Evolutionary conservation across 768 basidiomycete species (phyloP).

Genomic region (Hebeloma cylindrosporum): DNA sequence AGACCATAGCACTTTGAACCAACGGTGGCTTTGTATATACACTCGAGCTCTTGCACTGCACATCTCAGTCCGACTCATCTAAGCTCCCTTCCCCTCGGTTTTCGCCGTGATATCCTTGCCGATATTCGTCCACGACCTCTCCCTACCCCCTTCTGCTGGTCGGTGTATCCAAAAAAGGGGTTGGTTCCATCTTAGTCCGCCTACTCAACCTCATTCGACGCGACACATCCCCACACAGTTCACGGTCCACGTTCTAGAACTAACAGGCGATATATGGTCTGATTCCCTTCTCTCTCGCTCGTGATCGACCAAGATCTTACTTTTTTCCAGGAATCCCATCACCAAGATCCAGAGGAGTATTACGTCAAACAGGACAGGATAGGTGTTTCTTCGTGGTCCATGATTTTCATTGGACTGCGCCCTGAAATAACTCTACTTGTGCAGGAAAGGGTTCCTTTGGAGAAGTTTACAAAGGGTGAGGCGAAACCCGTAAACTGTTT

Average conservation of each 20-base stretch:
- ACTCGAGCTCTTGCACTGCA: constrained; percentile 19
- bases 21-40: constrained; percentile 18
- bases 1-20: constrained; percentile 18
- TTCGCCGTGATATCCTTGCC: constrained; percentile 4
- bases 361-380: constrained; percentile 98
- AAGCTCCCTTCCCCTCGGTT: constrained; percentile 7
- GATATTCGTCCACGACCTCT: constrained; percentile 3
- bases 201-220: constrained; percentile 19
- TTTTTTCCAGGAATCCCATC: constrained; percentile 53
- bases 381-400: constrained; percentile 52
- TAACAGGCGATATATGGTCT: constrained; percentile 27
- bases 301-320: constrained; percentile 27
- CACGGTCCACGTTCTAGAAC: constrained; percentile 10
- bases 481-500: constrained; percentile 11
- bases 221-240: constrained; percentile 20
- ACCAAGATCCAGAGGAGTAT: constrained; percentile 93
- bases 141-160: constrained; percentile 3
- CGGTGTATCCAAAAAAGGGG: constrained; percentile 13
- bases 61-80: constrained; percentile 15
- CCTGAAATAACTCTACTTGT: constrained; percentile 6
- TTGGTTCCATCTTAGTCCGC: not conserved
- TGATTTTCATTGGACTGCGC: constrained; percentile 2
- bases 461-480: constrained; percentile 98
- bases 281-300: constrained; percentile 1
- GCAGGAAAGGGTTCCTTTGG: constrained; percentile 98